Base-by-base conservation (phyloP, 192 early-diverging fungal species). In the Backusella australiensis region DNA sequence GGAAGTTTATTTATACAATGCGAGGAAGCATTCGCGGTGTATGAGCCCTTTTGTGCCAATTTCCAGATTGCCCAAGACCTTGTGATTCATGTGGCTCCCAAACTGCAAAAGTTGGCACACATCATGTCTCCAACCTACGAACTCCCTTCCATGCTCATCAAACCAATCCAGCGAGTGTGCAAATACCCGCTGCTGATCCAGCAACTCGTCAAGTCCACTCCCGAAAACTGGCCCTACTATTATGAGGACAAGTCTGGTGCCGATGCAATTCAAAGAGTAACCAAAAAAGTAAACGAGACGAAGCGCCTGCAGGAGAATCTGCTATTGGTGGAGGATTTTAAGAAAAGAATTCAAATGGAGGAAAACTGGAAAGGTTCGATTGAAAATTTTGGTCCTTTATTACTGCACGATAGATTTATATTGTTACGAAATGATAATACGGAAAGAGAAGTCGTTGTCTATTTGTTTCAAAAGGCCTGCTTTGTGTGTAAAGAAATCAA, bases 161-260 rank as follows among this genome's bases (percentile, higher is more conserved):
- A 98, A 78, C 98, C 98, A 1, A 91, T 99, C 0, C 98, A 99
- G 83, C 90, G 98, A 71, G 94, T 99, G 72, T 97, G 97, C 86
- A 96, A 96, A 85, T 99, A 99, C 84, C 97, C 97, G 44, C 85
- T 99, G 52, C 90, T 99, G n/a, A 86, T 96, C 71, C 88, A 90
- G 74, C 92, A 94, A 70, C 80, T 91, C 66, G 84, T 90, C 80
- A 91, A 92, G 78, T 80, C 85, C 71, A 92, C 89, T 41, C 86
- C 91, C 72, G 84, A 85, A 35, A 53, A 81, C 35, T 88, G 86
- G 72, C 86, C 85, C 7, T 81, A 87, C 67, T 86, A 85, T 72
- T 67, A 80, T n/a, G 93, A 94, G 75, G 85, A 93, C 52, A 82
- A 89, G 23, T 88, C 90, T 14, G 98, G 96, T 11, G 81, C 92